These are phyloP conservation scores for Aspergillus sclerotioniger DNA, from an alignment of 495 filamentous ascomycete genomes.

Conservation along the genomic window DNA sequence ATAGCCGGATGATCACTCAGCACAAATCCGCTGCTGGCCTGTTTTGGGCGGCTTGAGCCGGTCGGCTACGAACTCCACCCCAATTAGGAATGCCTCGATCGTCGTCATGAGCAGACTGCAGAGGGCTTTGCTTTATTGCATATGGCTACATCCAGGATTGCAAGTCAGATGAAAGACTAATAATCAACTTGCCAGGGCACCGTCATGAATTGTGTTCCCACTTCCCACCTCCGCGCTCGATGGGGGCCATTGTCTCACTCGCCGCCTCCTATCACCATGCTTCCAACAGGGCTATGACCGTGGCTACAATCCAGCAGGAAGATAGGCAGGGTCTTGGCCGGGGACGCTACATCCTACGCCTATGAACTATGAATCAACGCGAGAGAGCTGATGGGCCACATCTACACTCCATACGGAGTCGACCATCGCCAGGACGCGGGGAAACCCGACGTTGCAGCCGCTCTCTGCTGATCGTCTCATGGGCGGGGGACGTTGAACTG, in stretches of 20 bases:
- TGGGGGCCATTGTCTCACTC: background rate
- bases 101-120: background rate
- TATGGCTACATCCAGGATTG: background rate
- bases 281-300: background rate
- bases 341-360: background rate
- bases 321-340: background rate
- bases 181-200: background rate
- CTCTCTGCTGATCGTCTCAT: slow-evolving; percentile 9
- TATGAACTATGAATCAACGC: background rate
- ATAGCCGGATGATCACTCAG: slow-evolving; percentile 5
- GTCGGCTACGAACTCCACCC: slow-evolving; percentile 13
- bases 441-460: slow-evolving; percentile 12
- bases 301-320: background rate
- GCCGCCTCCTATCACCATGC: background rate
- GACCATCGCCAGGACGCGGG: background rate
- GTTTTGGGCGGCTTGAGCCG: slow-evolving; percentile 12
- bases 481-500: background rate
- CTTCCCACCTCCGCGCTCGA: background rate
- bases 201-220: background rate
- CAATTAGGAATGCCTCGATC: slow-evolving; percentile 2
- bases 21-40: background rate
- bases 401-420: background rate
- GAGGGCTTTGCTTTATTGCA: background rate
- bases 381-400: background rate
- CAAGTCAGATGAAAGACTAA: background rate